A percentile compares a stretch with the other conserved stretches of the same genome.
These are phyloP conservation scores for Coemansia guatemalensis DNA, from an alignment of 192 early-diverging fungal species.

Conservation along the genomic window DNA sequence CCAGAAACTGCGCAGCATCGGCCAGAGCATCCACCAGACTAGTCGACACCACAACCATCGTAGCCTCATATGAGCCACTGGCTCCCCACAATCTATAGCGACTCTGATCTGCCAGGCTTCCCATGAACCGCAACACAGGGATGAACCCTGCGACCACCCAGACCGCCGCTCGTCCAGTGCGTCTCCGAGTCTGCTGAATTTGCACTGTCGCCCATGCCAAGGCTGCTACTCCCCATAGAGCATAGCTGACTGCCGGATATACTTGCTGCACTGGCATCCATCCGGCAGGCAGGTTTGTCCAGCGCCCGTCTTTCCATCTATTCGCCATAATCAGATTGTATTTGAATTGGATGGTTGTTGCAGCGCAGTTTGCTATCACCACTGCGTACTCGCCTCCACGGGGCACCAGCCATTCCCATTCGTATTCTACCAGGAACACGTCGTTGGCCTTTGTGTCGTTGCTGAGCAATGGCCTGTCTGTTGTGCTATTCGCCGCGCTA, in stretches of 20 bases:
- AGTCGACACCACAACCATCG: slow-evolving; percentile 41
- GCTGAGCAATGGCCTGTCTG: slow-evolving; percentile 33
- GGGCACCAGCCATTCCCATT: slow-evolving; percentile 48
- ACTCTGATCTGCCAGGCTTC: slow-evolving; percentile 47
- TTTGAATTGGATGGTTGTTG: slow-evolving; percentile 52
- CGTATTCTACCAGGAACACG: slow-evolving; percentile 51
- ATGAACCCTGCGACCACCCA: slow-evolving; percentile 24
- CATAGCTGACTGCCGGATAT: slow-evolving; percentile 29
- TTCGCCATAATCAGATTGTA: slow-evolving; percentile 54
- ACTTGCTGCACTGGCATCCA: slow-evolving; percentile 50
- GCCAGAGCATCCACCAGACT: slow-evolving; percentile 49
- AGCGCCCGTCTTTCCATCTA: slow-evolving; percentile 38
- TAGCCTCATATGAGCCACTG: slow-evolving; percentile 37
- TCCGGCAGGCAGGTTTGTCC: slow-evolving; percentile 47
- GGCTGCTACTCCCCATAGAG: slow-evolving; percentile 32
- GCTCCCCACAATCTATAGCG: slow-evolving; percentile 30
- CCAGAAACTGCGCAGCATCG: slow-evolving; percentile 32
- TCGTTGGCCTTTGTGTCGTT: slow-evolving; percentile 31
- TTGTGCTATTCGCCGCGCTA: neutral
- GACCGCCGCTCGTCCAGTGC: slow-evolving; percentile 6
- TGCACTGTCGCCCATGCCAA: slow-evolving; percentile 20
- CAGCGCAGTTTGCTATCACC: slow-evolving; percentile 50
- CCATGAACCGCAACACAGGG: slow-evolving; percentile 38
- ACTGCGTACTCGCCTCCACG: slow-evolving; percentile 49
- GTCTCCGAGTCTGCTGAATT: slow-evolving; percentile 2